Evolutionary conservation across 139 green algal genomes (phyloP), one percentile per base, ranked within the genome.

Genomic region (Chlorokybus atmophyticus): DNA sequence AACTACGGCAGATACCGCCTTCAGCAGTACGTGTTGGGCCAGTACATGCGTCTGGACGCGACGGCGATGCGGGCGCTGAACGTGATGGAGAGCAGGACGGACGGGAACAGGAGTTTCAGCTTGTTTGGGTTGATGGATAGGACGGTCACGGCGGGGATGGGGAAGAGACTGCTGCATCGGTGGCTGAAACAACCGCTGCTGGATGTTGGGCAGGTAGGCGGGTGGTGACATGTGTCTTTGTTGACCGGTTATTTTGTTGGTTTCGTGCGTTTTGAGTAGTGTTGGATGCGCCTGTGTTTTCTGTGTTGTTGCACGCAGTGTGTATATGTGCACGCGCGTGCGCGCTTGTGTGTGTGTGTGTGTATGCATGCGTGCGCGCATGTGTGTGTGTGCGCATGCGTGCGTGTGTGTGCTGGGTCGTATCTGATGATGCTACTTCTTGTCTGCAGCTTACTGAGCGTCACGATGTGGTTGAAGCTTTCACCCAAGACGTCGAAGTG

Each of bases 171-270:
- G 49, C 73, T 94, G 24, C 80, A 89, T 67, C 55, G 66, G n/a
- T 98, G 90, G 91, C 62, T 98, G 25, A 95, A 95, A 74, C 84
- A 93, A 66, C 90, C 90, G 1, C 78, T 98, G 40, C 60, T 87
- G 10, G 67, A 87, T 6, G 38, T 77, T 8, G 69, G 54, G 2
- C 76, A 62, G 40, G 67, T 71, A 10, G 35, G 35, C 35, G 35
- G 10, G 10, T n/a, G n/a, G n/a, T n/a, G n/a, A n/a, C n/a, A n/a
- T n/a, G n/a, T n/a, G n/a, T n/a, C n/a, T n/a, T n/a, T n/a, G n/a
- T n/a, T n/a, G n/a, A n/a, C n/a, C n/a, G n/a, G n/a, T n/a, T n/a
- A n/a, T n/a, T n/a, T n/a, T n/a, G n/a, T n/a, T n/a, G n/a, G n/a
- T n/a, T n/a, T n/a, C n/a, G n/a, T n/a, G n/a, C n/a, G n/a, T n/a